These are phyloP conservation scores for Fragilaria radians DNA, from an alignment of 108 stramenopile genomes.

Conservation along the genomic window DNA sequence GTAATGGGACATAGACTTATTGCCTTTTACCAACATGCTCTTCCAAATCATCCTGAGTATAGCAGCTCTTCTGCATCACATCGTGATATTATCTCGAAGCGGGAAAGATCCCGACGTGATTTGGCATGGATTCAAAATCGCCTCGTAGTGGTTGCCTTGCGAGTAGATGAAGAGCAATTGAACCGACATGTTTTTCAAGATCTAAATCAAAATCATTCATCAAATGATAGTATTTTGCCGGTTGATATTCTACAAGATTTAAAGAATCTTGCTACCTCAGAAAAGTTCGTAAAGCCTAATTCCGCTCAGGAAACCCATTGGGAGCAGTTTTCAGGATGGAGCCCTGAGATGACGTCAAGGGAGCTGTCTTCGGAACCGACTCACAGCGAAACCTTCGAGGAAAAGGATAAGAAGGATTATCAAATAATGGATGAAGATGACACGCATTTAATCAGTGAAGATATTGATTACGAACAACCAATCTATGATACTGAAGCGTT, in stretches of 20 bases:
- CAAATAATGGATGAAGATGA: not conserved
- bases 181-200: conserved; percentile 31
- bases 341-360: not conserved
- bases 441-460: not conserved
- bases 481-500: not conserved
- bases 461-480: not conserved
- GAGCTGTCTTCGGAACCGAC: not conserved
- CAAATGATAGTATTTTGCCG: not conserved
- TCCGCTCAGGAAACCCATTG: not conserved
- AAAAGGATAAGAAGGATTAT: not conserved
- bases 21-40: conserved; percentile 31
- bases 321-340: not conserved
- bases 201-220: conserved; percentile 16
- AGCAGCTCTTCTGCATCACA: not conserved
- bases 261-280: not conserved
- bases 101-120: conserved; percentile 10
- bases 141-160: conserved; percentile 33
- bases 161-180: conserved; percentile 41
- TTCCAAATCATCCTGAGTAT: conserved; percentile 41
- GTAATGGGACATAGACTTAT: conserved; percentile 47
- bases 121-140: conserved; percentile 23
- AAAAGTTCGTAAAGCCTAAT: no score
- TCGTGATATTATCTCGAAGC: conserved; percentile 5
- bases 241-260: not conserved
- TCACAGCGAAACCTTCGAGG: not conserved